Evolutionary conservation across 2,329 filamentous ascomycete genomes (phyloP).

Genomic region (Talaromyces piceae): DNA sequence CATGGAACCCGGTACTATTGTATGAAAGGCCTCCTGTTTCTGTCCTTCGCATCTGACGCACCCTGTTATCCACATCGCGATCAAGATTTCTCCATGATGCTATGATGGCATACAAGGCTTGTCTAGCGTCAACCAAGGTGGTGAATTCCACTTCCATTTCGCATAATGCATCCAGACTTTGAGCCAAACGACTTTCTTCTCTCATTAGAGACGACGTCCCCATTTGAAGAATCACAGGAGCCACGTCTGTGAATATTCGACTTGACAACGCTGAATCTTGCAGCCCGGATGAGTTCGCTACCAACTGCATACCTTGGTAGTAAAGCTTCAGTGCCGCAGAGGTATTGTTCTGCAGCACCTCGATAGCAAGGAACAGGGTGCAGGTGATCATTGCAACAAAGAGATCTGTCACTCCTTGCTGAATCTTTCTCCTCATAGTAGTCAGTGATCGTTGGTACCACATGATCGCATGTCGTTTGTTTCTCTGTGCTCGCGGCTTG

Average conservation of each 20-base stretch:
- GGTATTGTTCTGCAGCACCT: slow-evolving; percentile 19
- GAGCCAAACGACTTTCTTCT: not conserved
- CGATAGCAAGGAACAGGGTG: slow-evolving; percentile 28
- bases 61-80: not conserved
- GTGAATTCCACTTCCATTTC: not conserved
- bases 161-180: not conserved
- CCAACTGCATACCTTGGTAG: slow-evolving; percentile 18
- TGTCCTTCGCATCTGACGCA: not conserved
- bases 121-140: not conserved
- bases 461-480: slow-evolving; percentile 19
- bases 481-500: slow-evolving; percentile 7
- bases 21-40: not conserved
- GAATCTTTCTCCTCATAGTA: slow-evolving; percentile 19
- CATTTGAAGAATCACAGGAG: not conserved
- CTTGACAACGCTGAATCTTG: not conserved
- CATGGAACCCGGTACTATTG: not conserved
- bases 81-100: not conserved
- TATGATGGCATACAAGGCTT: not conserved
- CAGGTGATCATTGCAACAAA: slow-evolving; percentile 25
- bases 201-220: not conserved
- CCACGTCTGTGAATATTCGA: not conserved
- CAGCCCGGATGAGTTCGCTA: no score
- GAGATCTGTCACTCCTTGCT: slow-evolving; percentile 17
- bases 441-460: slow-evolving; percentile 28
- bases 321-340: slow-evolving; percentile 24